Evolutionary conservation across 2,329 filamentous ascomycete species (phyloP).

Genomic region (Stromatinia cepivora): DNA sequence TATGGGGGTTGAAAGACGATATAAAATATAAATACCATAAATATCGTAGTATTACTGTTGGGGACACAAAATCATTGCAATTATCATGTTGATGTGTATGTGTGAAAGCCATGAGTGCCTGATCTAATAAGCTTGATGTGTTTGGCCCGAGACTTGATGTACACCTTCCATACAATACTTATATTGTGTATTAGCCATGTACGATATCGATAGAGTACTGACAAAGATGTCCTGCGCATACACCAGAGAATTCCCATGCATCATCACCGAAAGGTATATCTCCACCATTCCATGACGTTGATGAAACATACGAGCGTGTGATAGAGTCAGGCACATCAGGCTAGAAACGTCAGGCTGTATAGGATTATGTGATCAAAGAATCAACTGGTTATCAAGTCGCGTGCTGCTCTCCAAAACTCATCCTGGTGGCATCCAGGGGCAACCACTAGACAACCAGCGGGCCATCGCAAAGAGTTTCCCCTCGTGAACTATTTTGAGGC

Average conservation of each 20-base stretch:
- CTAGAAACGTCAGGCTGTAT: not conserved
- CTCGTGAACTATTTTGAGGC: not conserved
- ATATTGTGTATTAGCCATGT: not conserved
- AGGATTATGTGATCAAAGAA: not conserved
- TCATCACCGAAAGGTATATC: not conserved
- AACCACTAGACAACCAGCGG: not conserved
- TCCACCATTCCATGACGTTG: no score
- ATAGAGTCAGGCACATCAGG: not conserved
- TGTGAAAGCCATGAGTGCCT: not conserved
- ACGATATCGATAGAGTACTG: not conserved
- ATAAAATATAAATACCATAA: not conserved
- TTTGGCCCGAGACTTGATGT: not conserved
- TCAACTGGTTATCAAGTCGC: not conserved
- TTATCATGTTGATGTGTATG: not conserved
- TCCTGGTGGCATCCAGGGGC: not conserved
- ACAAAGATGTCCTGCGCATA: not conserved
- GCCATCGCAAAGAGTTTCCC: not conserved
- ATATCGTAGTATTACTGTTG: not conserved
- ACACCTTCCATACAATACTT: not conserved
- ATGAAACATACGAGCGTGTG: not conserved
- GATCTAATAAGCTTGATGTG: not conserved
- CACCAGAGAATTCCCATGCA: not conserved
- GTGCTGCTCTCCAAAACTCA: not conserved
- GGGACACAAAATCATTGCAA: no score
- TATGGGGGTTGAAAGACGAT: slow-evolving; percentile 1